Evolutionary conservation across 2,329 filamentous ascomycete species (phyloP).

Genomic region (Hypoxylon sp.): DNA sequence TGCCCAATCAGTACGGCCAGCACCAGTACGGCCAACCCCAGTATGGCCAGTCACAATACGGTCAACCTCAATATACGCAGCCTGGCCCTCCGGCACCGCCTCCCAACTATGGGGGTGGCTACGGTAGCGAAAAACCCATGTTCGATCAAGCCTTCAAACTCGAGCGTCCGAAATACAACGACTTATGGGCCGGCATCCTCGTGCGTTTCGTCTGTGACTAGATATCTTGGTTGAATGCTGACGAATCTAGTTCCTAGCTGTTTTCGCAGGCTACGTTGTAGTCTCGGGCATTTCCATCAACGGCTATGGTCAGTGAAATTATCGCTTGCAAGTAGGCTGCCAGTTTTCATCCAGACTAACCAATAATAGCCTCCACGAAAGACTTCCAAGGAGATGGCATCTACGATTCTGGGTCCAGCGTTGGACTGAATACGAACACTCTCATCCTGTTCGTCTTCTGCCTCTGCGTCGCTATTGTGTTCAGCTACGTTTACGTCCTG

Average conservation of each 20-base stretch:
- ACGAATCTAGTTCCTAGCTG: slow-evolving; percentile 70
- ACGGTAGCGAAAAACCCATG: slow-evolving; percentile 60
- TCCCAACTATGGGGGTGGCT: slow-evolving; percentile 45
- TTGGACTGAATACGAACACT: slow-evolving; percentile 82
- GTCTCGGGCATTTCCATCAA: slow-evolving; percentile 81
- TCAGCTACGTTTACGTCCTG: slow-evolving; percentile 83
- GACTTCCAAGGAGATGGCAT: slow-evolving; percentile 77
- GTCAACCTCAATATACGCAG: slow-evolving; percentile 19
- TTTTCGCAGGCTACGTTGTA: slow-evolving; percentile 79
- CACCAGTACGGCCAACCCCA: slow-evolving; percentile 35
- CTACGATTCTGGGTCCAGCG: slow-evolving; percentile 75
- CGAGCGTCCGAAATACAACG: slow-evolving; percentile 87
- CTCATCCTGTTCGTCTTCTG: slow-evolving; percentile 87
- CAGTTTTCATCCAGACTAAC: neutral
- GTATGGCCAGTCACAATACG: slow-evolving; percentile 20
- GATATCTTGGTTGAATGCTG: slow-evolving; percentile 6
- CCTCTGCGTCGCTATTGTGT: slow-evolving; percentile 76
- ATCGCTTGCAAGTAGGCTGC: neutral
- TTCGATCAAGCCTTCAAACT: slow-evolving; percentile 89
- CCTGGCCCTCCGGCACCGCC: slow-evolving; percentile 31
- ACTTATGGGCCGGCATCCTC: slow-evolving; percentile 88
- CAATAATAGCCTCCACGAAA: slow-evolving; percentile 61
- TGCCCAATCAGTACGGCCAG: slow-evolving; percentile 40
- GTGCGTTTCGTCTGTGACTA: slow-evolving; percentile 57
- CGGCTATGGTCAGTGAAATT: slow-evolving; percentile 70